These are phyloP conservation scores for Puccinia novopanici DNA, from an alignment of 1,284 basidiomycete species.

Conservation along the genomic window DNA sequence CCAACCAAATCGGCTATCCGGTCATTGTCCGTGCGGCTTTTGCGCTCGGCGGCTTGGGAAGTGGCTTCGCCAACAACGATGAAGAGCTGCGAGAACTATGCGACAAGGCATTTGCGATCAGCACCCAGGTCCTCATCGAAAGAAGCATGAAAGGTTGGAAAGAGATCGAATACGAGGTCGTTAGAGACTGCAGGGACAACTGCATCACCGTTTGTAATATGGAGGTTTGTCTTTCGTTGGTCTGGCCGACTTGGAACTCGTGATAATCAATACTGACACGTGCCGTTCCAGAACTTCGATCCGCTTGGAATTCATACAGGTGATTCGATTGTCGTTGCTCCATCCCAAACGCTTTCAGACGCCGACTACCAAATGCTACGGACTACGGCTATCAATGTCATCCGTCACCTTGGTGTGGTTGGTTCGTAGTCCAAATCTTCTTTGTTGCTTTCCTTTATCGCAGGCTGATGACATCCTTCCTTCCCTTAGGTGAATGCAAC, in stretches of 20 bases:
- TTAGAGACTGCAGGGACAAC: conserved; percentile 94
- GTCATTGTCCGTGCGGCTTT: conserved; percentile 96
- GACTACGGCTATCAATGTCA: conserved; percentile 95
- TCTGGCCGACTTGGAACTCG: conserved; percentile 18
- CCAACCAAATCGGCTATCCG: conserved; percentile 85
- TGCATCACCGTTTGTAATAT: conserved; percentile 99
- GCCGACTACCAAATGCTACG: conserved; percentile 98
- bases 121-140: conserved; percentile 94
- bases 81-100: conserved; percentile 82
- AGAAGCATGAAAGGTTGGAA: conserved; percentile 99
- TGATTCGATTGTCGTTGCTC: conserved; percentile 97
- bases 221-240: conserved; percentile 70
- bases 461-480: conserved; percentile 5
- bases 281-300: conserved; percentile 79
- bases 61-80: conserved; percentile 90
- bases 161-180: conserved; percentile 99
- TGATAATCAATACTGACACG: conserved; percentile 27
- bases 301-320: conserved; percentile 98
- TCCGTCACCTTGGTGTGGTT: conserved; percentile 93
- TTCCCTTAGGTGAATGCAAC: conserved; percentile 76
- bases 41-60: conserved; percentile 90
- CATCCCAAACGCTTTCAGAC: conserved; percentile 96
- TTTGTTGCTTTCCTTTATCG: background rate
- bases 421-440: conserved; percentile 58
- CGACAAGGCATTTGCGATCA: conserved; percentile 90